Base-by-base conservation (phyloP, 2,329 filamentous ascomycete species). In the Paraconiothyrium sp. region DNA sequence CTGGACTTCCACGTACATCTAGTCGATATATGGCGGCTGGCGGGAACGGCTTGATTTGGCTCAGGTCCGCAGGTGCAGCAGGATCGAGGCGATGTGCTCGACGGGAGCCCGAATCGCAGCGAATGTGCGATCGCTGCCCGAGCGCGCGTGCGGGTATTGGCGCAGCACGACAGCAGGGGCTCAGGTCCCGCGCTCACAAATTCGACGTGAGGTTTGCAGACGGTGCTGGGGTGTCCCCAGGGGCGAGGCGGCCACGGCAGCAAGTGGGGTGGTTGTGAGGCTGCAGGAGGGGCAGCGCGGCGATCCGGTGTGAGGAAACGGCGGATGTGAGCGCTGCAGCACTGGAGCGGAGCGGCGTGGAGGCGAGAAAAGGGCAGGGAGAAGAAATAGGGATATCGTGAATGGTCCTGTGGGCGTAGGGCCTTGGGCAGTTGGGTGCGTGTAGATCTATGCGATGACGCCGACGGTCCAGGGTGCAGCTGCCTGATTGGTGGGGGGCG, bases 1-100 rank as follows among this genome's bases (percentile, higher is more conserved):
- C 55, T 69, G 66, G 59, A 74, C 49, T 37, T 72, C 59, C 62
- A 78, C 76, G 67, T 78, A 78, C 76, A 77, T 78, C 63, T 44
- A 64, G 66, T 56, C 62, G 69, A 67, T 67, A 65, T 67, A 68
- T 63, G 61, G 51, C 51, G 46, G 20, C 52, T 44, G 56, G 54
- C 44, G 48, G 49, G 39, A 57, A 57, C 55, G 60, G 43, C 48
- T 39, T 60, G 61, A 61, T 56, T 57, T 55, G 59, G 64, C 57
- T 52, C 51, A 63, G 67, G 60, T 20, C 16, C 52, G 55, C 63
- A 47, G 56, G 60, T 54, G 24, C 43, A 32, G 32, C 24, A 56
- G 50, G 57, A 59, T 58, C 20, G 54, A 54, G 59, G 52, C 59
- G 57, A 47, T 52, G 47, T 59, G 41, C 9, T 57, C 35, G 54